Evolutionary conservation across 2,329 filamentous ascomycete genomes (phyloP), one percentile per base, ranked within the genome.

Genomic region (Ophiostoma pallidulum): DNA sequence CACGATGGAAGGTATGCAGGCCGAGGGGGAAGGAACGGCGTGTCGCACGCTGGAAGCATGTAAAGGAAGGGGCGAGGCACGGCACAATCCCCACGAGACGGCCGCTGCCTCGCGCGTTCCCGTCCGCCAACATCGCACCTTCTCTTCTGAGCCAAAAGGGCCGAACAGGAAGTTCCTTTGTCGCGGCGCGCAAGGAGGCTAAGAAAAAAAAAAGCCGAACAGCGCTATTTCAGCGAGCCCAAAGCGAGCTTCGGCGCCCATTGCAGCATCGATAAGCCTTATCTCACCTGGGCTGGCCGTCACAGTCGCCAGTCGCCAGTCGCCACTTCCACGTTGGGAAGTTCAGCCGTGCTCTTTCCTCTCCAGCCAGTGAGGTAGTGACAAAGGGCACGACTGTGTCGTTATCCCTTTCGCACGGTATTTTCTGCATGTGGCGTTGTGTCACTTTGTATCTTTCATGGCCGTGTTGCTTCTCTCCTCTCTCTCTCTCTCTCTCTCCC

Each of bases 231-330:
- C 35, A 38, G 35, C 38, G 13, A 13, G 39, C 39, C 19, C 26
- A 43, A 26, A 19, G 28, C 12, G n/a, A 26, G 41, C 26, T 18
- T 19, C 26, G 31, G 9, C 28, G 4, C 40, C 29, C 28, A 24
- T 45, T 35, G 22, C 41, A 29, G 38, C 36, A 37, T 28, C 42
- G 47, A 49, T 45, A 45, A 32, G 37, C 42, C 22, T 41, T 49
- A 38, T 49, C 38, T 13, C 18, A 16, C 29, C 43, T 33, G 28
- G 24, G 24, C 28, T 37, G 39, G 24, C 28, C 29, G 39, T 14
- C 43, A 46, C 8, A 13, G 26, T 46, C 14, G 32, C 28, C 29
- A n/a, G 22, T 38, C 41, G 37, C 37, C 37, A 37, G 37, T 45
- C 41, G 47, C 41, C 47, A 41, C 32, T 42, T 37, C 32, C 38